Percentiles rank a stretch among this genome's conserved stretches.
Conservation (phyloP, 23 red algal species). For the Gracilaria domingensis region DNA sequence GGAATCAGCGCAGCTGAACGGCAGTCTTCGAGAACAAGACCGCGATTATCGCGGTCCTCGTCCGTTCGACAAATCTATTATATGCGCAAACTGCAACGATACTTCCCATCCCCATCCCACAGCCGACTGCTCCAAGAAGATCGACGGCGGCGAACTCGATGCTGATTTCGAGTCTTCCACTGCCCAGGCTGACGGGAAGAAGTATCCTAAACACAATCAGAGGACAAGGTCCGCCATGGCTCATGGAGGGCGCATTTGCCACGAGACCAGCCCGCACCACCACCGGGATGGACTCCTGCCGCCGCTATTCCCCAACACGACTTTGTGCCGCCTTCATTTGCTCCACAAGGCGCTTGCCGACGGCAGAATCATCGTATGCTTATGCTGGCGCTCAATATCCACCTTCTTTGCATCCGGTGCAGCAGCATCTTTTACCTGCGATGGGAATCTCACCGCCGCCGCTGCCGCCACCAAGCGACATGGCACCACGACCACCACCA, state of each 20-base stretch:
- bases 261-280: conserved; percentile 50
- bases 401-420: background rate
- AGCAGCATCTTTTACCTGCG: too few species aligned
- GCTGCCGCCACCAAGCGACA: too few species aligned
- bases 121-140: conserved; percentile 63
- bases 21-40: conserved; percentile 87
- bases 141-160: conserved; percentile 65
- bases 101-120: conserved; percentile 77
- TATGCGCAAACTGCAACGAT: conserved; percentile 56
- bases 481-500: conserved; percentile 4
- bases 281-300: conserved; percentile 9
- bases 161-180: conserved; percentile 71
- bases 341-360: background rate
- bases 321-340: background rate
- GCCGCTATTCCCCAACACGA: background rate
- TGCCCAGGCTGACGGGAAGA: conserved; percentile 64
- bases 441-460: too few species aligned
- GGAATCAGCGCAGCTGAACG: conserved; percentile 91
- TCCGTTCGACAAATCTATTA: background rate
- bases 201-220: background rate
- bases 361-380: conserved; percentile 30
- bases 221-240: conserved; percentile 40
- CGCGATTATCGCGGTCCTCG: conserved; percentile 52
- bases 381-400: background rate
- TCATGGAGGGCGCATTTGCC: conserved; percentile 55